phyloP scores from a whole-genome alignment of 2,329 filamentous ascomycete species.

The Chaetomiaceae sp. region DNA sequence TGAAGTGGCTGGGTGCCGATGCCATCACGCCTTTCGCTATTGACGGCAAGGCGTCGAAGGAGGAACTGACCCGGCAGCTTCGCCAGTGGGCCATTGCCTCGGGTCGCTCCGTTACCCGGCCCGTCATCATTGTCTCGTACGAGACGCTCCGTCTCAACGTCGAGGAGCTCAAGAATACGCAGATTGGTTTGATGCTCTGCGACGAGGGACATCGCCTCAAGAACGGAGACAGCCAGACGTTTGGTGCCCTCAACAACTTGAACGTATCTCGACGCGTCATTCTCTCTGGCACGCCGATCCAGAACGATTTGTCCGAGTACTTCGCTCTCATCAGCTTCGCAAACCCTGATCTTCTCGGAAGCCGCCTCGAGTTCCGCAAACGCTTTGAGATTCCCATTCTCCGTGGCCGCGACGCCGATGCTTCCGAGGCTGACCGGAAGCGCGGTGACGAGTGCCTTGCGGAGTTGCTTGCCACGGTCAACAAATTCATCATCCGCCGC shows the following conservation, averaged over 20 bases:
- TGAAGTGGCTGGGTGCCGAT: slow-evolving; percentile 92
- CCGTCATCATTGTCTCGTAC: slow-evolving; percentile 96
- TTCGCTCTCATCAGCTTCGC: slow-evolving; percentile 95
- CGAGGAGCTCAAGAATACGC: slow-evolving; percentile 81
- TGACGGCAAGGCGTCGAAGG: slow-evolving; percentile 92
- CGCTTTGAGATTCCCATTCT: slow-evolving; percentile 90
- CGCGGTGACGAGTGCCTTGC: slow-evolving; percentile 77
- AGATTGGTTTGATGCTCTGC: slow-evolving; percentile 88
- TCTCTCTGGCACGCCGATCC: slow-evolving; percentile 92
- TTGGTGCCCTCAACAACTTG: slow-evolving; percentile 81
- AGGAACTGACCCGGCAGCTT: slow-evolving; percentile 83
- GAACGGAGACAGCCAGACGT: slow-evolving; percentile 94
- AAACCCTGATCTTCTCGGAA: slow-evolving; percentile 87
- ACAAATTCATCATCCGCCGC: slow-evolving; percentile 96
- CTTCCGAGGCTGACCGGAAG: slow-evolving; percentile 73
- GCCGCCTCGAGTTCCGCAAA: slow-evolving; percentile 86
- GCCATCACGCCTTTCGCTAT: slow-evolving; percentile 92
- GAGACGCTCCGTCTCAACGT: slow-evolving; percentile 90
- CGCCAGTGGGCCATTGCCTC: slow-evolving; percentile 92
- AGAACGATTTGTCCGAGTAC: slow-evolving; percentile 98
- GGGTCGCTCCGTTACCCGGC: slow-evolving; percentile 82
- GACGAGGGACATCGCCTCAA: slow-evolving; percentile 96
- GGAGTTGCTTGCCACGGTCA: slow-evolving; percentile 80
- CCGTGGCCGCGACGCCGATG: slow-evolving; percentile 83
- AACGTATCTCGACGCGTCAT: slow-evolving; percentile 92